Conservation (phyloP, 768 basidiomycete genomes). For the Tephrocybe rancida region DNA sequence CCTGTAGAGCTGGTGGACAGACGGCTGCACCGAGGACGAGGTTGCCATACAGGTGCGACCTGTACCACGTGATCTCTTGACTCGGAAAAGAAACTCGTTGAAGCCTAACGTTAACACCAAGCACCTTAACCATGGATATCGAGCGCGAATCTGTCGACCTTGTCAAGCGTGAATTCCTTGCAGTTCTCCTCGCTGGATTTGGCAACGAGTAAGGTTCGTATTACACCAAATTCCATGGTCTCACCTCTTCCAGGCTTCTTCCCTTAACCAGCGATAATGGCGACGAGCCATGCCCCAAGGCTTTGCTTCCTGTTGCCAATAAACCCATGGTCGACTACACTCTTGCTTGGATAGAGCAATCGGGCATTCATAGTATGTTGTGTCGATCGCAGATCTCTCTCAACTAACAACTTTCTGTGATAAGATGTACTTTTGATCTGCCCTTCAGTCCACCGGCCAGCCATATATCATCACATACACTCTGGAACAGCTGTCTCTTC, state of each 20-base stretch:
- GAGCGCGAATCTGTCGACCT: constrained; percentile 53
- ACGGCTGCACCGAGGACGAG: constrained; percentile 43
- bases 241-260: constrained; percentile 50
- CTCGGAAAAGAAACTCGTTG: neutral
- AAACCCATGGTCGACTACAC: constrained; percentile 85
- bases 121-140: constrained; percentile 56
- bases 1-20: constrained; percentile 79
- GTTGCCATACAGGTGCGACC: constrained; percentile 18
- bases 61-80: constrained; percentile 15
- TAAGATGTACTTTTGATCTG: constrained; percentile 88
- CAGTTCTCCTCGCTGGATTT: constrained; percentile 87
- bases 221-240: constrained; percentile 9
- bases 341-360: constrained; percentile 84
- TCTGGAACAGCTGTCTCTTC: constrained; percentile 62
- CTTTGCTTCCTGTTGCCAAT: constrained; percentile 86
- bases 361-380: constrained; percentile 74
- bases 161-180: constrained; percentile 79
- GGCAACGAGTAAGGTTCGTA: constrained; percentile 70
- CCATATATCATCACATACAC: constrained; percentile 83
- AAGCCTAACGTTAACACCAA: neutral
- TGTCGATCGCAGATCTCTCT: neutral
- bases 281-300: constrained; percentile 84
- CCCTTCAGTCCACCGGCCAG: constrained; percentile 71
- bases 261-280: constrained; percentile 80
- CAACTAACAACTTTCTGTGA: constrained; percentile 11